These are phyloP conservation scores for Asterella californica DNA, from an alignment of 225 moss, liverwort and hornwort species.

Conservation along the genomic window DNA sequence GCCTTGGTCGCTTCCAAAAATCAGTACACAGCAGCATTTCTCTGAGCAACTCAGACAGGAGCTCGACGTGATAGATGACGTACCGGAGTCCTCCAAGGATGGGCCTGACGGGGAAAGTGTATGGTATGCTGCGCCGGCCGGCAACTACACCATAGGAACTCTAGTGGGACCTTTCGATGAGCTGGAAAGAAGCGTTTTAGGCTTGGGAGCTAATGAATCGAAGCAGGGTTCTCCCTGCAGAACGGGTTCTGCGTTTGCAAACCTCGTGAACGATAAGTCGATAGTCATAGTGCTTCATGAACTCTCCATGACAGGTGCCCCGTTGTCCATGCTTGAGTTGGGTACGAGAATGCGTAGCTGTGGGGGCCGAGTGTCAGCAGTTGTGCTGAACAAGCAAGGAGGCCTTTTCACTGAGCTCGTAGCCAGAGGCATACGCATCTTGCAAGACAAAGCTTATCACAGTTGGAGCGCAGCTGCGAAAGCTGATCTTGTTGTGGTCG, in stretches of 20 bases:
- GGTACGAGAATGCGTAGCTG: constrained; percentile 57
- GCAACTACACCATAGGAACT: constrained; percentile 31
- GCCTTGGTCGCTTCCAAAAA: neutral
- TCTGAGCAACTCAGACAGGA: neutral
- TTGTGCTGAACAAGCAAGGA: constrained; percentile 62
- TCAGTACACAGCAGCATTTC: neutral
- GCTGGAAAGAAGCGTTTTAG: constrained; percentile 32
- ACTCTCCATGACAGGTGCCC: constrained; percentile 74
- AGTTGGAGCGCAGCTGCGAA: constrained; percentile 66
- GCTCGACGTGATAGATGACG: neutral
- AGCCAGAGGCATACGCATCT: constrained; percentile 40
- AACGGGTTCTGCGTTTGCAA: constrained; percentile 34
- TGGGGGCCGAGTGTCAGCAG: constrained; percentile 58
- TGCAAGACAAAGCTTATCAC: constrained; percentile 47
- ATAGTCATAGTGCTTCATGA: constrained; percentile 68
- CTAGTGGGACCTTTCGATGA: constrained; percentile 58
- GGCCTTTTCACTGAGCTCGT: constrained; percentile 56
- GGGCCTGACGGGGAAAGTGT: neutral
- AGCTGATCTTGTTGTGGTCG: constrained; percentile 63
- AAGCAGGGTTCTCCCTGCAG: constrained; percentile 21
- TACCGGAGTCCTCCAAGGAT: neutral
- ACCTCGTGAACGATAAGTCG: constrained; percentile 47
- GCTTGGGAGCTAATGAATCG: neutral
- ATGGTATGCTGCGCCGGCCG: neutral
- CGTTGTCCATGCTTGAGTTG: constrained; percentile 69